phyloP scores from a whole-genome alignment of 2,329 filamentous ascomycete genomes.

The Furcasterigmium furcatum region DNA sequence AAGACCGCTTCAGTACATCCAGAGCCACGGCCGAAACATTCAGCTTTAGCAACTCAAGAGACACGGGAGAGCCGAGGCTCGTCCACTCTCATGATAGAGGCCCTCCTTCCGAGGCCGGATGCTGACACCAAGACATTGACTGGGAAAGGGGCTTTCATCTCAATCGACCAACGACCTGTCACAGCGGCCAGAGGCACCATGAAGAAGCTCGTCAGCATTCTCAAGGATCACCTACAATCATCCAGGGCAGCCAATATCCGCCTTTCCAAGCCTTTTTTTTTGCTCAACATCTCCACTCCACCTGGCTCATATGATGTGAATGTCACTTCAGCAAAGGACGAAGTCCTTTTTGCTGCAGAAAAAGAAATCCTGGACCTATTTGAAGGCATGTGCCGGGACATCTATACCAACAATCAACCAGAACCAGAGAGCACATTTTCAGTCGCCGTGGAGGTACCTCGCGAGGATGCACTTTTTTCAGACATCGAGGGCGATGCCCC shows the following conservation, averaged over 20 bases:
- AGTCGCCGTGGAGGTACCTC: not conserved
- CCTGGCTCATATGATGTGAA: conserved; percentile 67
- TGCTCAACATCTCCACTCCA: conserved; percentile 61
- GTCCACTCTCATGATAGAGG: conserved; percentile 41
- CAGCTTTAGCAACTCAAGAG: not conserved
- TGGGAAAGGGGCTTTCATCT: conserved; percentile 56
- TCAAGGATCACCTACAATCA: conserved; percentile 44
- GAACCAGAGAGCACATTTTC: not conserved
- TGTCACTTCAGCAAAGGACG: conserved; percentile 68
- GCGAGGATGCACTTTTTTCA: too few relatives aligned
- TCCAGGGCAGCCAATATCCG: conserved; percentile 10
- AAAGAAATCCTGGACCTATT: conserved; percentile 40
- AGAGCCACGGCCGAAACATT: conserved; percentile 4
- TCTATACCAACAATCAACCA: conserved; percentile 25
- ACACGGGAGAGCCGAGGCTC: too few relatives aligned
- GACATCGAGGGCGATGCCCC: too few relatives aligned
- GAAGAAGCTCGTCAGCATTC: conserved; percentile 54
- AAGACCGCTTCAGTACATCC: conserved; percentile 13
- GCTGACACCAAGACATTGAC: conserved; percentile 40
- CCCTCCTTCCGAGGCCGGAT: conserved; percentile 52
- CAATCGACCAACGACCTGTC: conserved; percentile 66
- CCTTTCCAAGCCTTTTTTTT: conserved; percentile 56
- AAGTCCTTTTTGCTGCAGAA: conserved; percentile 65
- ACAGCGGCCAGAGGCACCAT: conserved; percentile 49
- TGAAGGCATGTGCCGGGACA: conserved; percentile 34